Base-by-base conservation (phyloP, 352 stramenopile genomes). In the Phytopythium delawarense region DNA sequence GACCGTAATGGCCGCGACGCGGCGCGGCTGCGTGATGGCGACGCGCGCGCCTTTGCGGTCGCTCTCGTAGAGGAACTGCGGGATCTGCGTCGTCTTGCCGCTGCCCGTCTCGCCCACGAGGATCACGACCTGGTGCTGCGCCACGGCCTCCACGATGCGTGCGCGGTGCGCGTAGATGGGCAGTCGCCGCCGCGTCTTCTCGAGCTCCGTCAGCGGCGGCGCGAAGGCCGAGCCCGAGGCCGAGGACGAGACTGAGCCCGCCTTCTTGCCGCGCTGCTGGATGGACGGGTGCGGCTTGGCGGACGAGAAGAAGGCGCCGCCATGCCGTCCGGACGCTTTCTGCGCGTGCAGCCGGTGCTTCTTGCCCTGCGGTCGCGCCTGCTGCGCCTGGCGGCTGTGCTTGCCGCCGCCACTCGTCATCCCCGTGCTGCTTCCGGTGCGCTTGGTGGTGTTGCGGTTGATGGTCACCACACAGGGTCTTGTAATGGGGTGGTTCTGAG, bases 1-100 rank as follows among this genome's bases (percentile, higher is more conserved):
- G 34, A 96, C 84, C 1, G 84, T 91, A 62, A 96, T 92, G 20
- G 87, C 86, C 15, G 87, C 87, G 4, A 94, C 84, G 9, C 85
- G 84, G 49, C 85, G 74, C 35, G 87, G 87, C 70, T 96, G 87
- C 32, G 86, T 94, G 69, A 92, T 90, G 30, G 84, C 85, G 34
- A 96, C 81, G 61, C 71, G 78, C 4, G 66, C 72, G 25, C 70
- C 45, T 20, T 57, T 40, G 11, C 70, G 67, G 61, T 88, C 69
- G 49, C 74, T 80, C 64, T 94, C 87, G 50, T 86, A 88, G 34
- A 96, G 79, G 61, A 91, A 96, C 70, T 96, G 87, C 30, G 87
- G 87, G 58, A 96, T 90, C 70, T 97, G 89, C 48, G 90, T 97
- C 61, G 90, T 96, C 73, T 97, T 97, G 60, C 90, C 90, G 48